A percentile compares a stretch with the other conserved stretches of the same genome.
These are phyloP conservation scores for Jatropha curcas DNA, from an alignment of 345 rosid species.

Conservation along the genomic window DNA sequence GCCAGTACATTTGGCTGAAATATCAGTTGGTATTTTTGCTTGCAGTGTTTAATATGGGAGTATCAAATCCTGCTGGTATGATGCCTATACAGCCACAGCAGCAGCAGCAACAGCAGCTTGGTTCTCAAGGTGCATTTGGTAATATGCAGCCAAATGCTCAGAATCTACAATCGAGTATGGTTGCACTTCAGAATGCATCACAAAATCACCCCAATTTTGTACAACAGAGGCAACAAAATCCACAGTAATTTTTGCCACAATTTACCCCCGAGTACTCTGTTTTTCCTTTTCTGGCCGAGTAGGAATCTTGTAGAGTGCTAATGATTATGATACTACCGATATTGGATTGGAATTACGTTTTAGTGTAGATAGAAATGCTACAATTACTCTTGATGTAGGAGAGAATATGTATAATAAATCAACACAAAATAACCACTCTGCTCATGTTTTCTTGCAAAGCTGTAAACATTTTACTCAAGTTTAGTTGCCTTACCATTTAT, in stretches of 20 bases:
- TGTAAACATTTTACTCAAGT: neutral
- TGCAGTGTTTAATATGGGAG: constrained; percentile 85
- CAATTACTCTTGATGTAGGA: neutral
- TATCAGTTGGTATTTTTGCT: constrained; percentile 12
- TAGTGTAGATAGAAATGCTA: neutral
- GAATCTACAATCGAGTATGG: constrained; percentile 73
- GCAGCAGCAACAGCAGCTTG: constrained; percentile 61
- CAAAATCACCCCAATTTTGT: constrained; percentile 57
- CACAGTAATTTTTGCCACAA: too few species aligned
- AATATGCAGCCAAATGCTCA: constrained; percentile 69
- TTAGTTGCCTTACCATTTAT: too few species aligned
- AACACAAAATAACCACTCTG: neutral
- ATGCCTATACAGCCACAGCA: constrained; percentile 57
- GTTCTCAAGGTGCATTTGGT: constrained; percentile 54
- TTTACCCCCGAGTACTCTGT: too few species aligned
- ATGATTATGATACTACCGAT: too few species aligned
- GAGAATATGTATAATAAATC: neutral
- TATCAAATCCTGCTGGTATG: constrained; percentile 60
- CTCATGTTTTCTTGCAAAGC: neutral
- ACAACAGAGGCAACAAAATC: constrained; percentile 82
- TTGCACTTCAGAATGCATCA: constrained; percentile 55
- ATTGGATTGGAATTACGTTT: neutral
- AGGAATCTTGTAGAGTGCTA: neutral
- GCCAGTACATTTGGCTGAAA: constrained; percentile 3
- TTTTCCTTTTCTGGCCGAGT: neutral